phyloP scores from a whole-genome alignment of 805 yeast species.

The Candida insectorum region DNA sequence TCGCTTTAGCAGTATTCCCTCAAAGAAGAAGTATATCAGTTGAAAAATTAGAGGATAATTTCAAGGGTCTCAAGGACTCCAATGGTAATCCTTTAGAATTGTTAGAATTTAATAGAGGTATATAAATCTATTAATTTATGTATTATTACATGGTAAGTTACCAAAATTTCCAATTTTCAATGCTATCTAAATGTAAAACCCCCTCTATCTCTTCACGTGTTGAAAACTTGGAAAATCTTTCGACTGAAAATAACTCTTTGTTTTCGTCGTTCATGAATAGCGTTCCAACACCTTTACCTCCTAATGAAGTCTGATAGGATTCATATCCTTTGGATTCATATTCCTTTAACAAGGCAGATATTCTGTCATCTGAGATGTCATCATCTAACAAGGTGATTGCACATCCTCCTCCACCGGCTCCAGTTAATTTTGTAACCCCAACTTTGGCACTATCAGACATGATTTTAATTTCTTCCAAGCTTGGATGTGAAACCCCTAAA shows the following conservation, averaged over 20 bases:
- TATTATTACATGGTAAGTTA: constrained; percentile 19
- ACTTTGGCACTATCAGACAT: constrained; percentile 60
- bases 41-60: constrained; percentile 57
- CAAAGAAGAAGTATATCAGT: constrained; percentile 70
- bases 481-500: constrained; percentile 89
- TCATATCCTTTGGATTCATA: constrained; percentile 56
- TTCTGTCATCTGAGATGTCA: constrained; percentile 28
- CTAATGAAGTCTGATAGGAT: constrained; percentile 75
- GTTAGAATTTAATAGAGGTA: constrained; percentile 92
- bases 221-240: constrained; percentile 34
- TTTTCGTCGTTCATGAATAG: constrained; percentile 16
- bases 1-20: constrained; percentile 95
- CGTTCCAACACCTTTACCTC: constrained; percentile 85
- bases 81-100: constrained; percentile 54
- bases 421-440: constrained; percentile 92
- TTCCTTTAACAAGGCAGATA: constrained; percentile 33
- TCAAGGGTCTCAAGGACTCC: constrained; percentile 57
- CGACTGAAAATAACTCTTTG: constrained; percentile 20
- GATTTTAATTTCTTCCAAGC: constrained; percentile 71
- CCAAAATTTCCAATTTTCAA: constrained; percentile 62
- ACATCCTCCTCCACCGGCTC: constrained; percentile 99
- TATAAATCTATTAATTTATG: constrained; percentile 38
- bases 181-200: constrained; percentile 40
- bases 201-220: constrained; percentile 47
- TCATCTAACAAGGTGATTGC: constrained; percentile 78